phyloP scores from a whole-genome alignment of 2,329 filamentous ascomycete species.

The Pyricularia grisea region DNA sequence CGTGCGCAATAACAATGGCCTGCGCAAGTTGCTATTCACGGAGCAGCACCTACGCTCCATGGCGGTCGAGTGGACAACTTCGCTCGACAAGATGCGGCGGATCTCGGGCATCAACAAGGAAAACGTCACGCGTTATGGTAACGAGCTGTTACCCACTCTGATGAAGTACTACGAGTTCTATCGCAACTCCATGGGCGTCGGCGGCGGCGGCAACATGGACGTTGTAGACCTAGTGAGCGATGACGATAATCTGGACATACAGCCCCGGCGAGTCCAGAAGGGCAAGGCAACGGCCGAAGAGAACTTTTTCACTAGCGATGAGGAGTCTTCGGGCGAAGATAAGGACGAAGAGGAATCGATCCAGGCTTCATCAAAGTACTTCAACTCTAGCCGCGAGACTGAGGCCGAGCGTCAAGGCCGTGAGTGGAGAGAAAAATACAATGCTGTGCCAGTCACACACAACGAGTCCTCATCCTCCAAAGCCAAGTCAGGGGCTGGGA shows the following conservation, averaged over 20 bases:
- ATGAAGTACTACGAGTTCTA: conserved; percentile 36
- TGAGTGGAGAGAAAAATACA: conserved; percentile 19
- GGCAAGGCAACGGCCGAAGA: conserved; percentile 29
- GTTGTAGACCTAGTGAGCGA: conserved; percentile 48
- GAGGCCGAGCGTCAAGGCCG: conserved; percentile 13
- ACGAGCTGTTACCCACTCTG: conserved; percentile 50
- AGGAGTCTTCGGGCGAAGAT: conserved; percentile 15
- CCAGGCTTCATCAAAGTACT: conserved; percentile 38
- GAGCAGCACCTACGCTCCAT: conserved; percentile 63
- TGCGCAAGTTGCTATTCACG: conserved; percentile 55
- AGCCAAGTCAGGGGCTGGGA: conserved; percentile 4
- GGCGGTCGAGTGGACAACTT: conserved; percentile 59
- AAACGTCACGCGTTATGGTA: conserved; percentile 53
- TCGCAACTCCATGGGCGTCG: conserved; percentile 36
- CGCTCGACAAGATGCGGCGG: conserved; percentile 48
- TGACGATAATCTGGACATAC: conserved; percentile 21
- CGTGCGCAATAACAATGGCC: conserved; percentile 48
- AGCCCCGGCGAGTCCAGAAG: background rate
- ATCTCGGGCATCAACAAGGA: conserved; percentile 55
- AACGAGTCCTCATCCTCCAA: conserved; percentile 6
- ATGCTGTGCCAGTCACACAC: conserved; percentile 7
- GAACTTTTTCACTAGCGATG: conserved; percentile 37
- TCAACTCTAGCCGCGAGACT: conserved; percentile 16
- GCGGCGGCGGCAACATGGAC: conserved; percentile 20
- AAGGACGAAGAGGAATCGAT: conserved; percentile 16